A percentile compares a stretch with the other conserved stretches of the same genome.
Evolutionary conservation across 176 grass and related monocot species (phyloP).

Genomic region (Juncus inflexus): DNA sequence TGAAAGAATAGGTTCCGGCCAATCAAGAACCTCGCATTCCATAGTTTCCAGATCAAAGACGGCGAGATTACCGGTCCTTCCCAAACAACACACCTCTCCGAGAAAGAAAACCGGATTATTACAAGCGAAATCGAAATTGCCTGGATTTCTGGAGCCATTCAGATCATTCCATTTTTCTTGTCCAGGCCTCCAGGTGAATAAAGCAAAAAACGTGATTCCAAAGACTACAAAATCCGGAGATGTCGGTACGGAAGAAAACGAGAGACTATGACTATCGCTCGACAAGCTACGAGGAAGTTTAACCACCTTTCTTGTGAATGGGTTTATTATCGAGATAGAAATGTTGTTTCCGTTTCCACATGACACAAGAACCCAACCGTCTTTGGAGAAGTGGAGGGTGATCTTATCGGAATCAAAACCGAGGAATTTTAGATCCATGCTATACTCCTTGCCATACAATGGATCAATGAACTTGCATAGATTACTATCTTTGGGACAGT

Average conservation of each 20-base stretch:
- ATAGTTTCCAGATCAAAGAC: conserved; percentile 5
- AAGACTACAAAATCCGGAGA: conserved; percentile 3
- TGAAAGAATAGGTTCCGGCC: not conserved
- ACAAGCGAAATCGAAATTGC: not conserved
- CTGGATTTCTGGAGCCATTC: not conserved
- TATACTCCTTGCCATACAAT: conserved; percentile 15
- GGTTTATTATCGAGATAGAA: conserved; percentile 19
- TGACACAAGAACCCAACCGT: conserved; percentile 25
- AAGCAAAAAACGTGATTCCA: not conserved
- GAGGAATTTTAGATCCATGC: conserved; percentile 2
- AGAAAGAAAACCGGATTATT: conserved; percentile 12
- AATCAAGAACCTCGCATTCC: not conserved
- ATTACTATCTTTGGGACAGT: conserved; percentile 1
- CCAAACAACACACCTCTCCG: conserved; percentile 18
- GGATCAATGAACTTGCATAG: conserved; percentile 23
- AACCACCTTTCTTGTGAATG: conserved; percentile 7
- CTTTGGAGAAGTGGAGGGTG: conserved; percentile 15
- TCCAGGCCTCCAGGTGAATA: conserved; percentile 9
- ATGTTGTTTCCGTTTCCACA: not conserved
- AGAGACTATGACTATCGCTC: not conserved
- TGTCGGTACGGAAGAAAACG: conserved; percentile 1
- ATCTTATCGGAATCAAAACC: not conserved
- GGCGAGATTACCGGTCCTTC: not conserved
- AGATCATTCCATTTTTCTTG: not conserved
- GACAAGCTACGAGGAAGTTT: not conserved